phyloP scores from a whole-genome alignment of 305 asterid genomes.

The Ajuga reptans region DNA sequence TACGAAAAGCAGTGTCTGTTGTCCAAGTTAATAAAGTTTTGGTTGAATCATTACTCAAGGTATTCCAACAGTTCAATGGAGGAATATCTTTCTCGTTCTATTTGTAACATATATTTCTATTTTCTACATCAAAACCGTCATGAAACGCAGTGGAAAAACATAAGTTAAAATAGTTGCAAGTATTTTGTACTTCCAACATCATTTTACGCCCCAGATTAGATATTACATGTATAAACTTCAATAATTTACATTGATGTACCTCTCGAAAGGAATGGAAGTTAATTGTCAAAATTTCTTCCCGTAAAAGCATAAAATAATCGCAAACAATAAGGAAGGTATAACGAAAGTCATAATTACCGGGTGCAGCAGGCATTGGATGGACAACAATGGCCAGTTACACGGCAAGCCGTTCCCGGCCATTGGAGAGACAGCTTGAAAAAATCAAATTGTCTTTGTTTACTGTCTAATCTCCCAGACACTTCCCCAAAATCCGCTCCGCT shows the following conservation, averaged over 20 bases:
- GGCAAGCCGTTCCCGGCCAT: conserved; percentile 71
- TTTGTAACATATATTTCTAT: background rate
- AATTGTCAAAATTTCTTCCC: background rate
- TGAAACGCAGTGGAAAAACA: background rate
- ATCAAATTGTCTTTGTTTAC: conserved; percentile 50
- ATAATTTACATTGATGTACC: background rate
- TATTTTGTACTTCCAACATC: background rate
- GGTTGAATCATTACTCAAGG: background rate
- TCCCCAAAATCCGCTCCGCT: conserved; percentile 22
- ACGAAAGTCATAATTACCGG: conserved; percentile 32
- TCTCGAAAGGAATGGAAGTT: background rate
- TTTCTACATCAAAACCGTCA: background rate
- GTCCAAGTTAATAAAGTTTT: background rate
- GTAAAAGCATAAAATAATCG: background rate
- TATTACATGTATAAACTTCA: background rate
- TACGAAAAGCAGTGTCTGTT: background rate
- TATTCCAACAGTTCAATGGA: background rate
- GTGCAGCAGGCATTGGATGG: conserved; percentile 63
- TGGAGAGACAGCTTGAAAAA: conserved; percentile 57
- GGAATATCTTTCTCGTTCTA: background rate
- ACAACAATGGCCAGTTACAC: conserved; percentile 44
- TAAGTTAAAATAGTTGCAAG: background rate
- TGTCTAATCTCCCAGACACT: conserved; percentile 17
- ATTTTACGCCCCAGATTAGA: background rate
- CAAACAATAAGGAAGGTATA: background rate